A percentile compares a stretch with the other conserved stretches of the same genome.
phyloP scores from a whole-genome alignment of 768 basidiomycete species.

The Leccinum incarnatum region DNA sequence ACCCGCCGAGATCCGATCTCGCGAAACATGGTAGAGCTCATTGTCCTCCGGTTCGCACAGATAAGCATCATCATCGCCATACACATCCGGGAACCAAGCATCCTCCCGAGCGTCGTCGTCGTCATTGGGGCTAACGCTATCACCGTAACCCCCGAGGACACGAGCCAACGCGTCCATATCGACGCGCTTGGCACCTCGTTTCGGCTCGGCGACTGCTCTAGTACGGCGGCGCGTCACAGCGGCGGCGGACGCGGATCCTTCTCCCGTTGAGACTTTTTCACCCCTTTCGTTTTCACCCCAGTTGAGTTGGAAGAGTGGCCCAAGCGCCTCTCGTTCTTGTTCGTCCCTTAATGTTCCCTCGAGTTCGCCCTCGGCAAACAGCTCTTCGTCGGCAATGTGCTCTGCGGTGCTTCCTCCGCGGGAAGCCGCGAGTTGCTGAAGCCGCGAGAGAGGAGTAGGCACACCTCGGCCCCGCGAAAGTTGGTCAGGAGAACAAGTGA shows the following conservation, averaged over 20 bases:
- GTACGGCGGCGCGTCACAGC: not conserved
- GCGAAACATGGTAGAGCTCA: slow-evolving; percentile 6
- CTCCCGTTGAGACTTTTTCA: slow-evolving; percentile 1
- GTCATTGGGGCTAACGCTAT: slow-evolving; percentile 25
- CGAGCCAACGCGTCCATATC: slow-evolving; percentile 56
- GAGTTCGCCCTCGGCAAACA: slow-evolving; percentile 68
- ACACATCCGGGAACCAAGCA: slow-evolving; percentile 20
- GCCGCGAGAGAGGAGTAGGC: slow-evolving; percentile 49
- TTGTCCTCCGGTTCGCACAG: slow-evolving; percentile 12
- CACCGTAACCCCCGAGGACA: slow-evolving; percentile 41
- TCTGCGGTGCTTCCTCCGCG: slow-evolving; percentile 55
- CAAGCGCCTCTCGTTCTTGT: slow-evolving; percentile 48
- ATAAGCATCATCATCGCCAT: slow-evolving; percentile 15
- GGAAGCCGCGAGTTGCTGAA: slow-evolving; percentile 57
- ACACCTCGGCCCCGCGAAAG: slow-evolving; percentile 24
- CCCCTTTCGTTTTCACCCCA: slow-evolving; percentile 35
- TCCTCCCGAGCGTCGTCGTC: slow-evolving; percentile 4
- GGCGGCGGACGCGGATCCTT: not conserved
- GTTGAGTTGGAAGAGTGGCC: slow-evolving; percentile 33
- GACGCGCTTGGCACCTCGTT: slow-evolving; percentile 41
- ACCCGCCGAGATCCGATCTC: slow-evolving; percentile 11
- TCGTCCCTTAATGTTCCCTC: slow-evolving; percentile 56
- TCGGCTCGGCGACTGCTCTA: slow-evolving; percentile 15
- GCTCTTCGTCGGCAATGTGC: slow-evolving; percentile 63
- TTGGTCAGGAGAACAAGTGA: slow-evolving; percentile 42